phyloP scores from a whole-genome alignment of 108 stramenopile species.

The Cylindrotheca closterium region DNA sequence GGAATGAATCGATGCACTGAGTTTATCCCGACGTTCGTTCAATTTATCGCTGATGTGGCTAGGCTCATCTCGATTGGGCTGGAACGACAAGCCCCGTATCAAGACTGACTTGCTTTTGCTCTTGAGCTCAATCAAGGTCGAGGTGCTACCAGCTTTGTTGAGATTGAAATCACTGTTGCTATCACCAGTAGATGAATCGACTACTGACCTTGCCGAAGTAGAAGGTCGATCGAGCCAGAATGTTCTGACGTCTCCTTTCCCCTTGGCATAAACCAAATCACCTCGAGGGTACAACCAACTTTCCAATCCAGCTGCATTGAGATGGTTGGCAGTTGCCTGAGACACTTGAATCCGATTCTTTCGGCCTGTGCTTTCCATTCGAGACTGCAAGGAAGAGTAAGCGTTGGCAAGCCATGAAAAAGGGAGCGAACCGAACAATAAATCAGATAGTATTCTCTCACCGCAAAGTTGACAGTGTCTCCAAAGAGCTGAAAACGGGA shows the following conservation, averaged over 20 bases:
- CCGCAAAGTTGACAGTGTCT: slow-evolving; percentile 10
- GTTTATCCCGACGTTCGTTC: background rate
- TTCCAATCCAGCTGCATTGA: slow-evolving; percentile 25
- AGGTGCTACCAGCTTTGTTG: background rate
- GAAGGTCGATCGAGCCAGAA: slow-evolving; percentile 20
- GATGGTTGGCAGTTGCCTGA: slow-evolving; percentile 21
- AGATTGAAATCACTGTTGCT: background rate
- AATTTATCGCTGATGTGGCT: background rate
- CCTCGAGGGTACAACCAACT: slow-evolving; percentile 18
- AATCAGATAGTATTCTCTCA: too few species aligned
- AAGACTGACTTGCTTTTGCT: background rate
- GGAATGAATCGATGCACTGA: background rate
- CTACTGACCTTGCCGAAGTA: too few species aligned
- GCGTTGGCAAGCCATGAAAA: too few species aligned
- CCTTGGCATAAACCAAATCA: slow-evolving; percentile 33
- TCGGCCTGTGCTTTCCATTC: slow-evolving; percentile 25
- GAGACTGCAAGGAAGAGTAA: too few species aligned
- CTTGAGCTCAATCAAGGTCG: background rate
- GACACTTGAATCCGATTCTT: slow-evolving; percentile 23
- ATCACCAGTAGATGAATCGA: background rate
- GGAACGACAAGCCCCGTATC: background rate
- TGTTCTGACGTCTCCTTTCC: slow-evolving; percentile 40
- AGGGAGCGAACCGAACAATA: too few species aligned
- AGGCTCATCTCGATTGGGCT: background rate
- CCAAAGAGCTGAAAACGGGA: slow-evolving; percentile 19